Conservation (phyloP, 1,284 basidiomycete genomes). For the Ceratobasidium sp. region DNA sequence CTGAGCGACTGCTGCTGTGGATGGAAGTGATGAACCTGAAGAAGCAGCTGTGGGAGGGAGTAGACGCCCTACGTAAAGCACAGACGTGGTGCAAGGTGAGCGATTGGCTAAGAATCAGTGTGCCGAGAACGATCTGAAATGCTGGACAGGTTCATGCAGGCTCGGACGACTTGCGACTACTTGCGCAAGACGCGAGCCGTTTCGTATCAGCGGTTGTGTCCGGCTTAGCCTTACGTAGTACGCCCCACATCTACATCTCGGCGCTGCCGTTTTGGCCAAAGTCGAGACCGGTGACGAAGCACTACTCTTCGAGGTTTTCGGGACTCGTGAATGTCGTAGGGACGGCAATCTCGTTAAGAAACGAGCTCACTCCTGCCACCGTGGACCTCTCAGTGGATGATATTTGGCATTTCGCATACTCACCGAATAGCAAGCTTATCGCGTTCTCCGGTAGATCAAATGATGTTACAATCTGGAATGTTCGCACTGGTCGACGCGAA, state of each 20-base stretch:
- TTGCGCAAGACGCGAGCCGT: neutral
- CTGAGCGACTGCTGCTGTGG: neutral
- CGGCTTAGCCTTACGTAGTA: neutral
- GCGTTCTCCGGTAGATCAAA: no score
- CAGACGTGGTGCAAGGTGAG: neutral
- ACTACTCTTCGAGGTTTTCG: no score
- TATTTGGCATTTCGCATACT: neutral
- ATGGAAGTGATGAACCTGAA: constrained; percentile 11
- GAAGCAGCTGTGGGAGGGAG: neutral
- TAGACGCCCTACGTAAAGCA: neutral
- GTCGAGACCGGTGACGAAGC: no score
- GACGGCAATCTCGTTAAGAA: neutral
- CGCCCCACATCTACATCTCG: constrained; percentile 34
- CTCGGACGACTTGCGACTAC: neutral
- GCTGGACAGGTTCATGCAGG: neutral
- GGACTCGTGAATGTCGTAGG: no score
- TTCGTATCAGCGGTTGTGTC: constrained; percentile 6
- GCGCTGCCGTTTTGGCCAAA: constrained; percentile 9
- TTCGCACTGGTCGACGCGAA: neutral
- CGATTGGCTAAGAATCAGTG: no score
- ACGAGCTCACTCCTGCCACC: no score
- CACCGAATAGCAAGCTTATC: neutral
- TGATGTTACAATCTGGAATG: neutral
- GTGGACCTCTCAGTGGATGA: no score
- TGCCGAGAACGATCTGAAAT: neutral